Percentiles rank a stretch among this genome's conserved stretches.
These are phyloP conservation scores for Trichoderma harzianum DNA, from an alignment of 2,329 filamentous ascomycete genomes.

Conservation along the genomic window DNA sequence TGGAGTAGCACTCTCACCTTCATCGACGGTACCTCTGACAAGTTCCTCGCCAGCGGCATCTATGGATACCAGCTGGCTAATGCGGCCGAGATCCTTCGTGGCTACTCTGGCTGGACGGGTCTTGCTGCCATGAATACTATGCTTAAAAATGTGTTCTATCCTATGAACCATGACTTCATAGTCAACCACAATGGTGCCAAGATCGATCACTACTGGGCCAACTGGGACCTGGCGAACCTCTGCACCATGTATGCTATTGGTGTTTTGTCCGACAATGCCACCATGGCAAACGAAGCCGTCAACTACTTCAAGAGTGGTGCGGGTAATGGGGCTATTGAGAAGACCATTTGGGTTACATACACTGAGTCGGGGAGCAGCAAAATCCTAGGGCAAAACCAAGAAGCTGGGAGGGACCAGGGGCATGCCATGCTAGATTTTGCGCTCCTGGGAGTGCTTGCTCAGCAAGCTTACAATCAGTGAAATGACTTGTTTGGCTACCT, in stretches of 20 bases:
- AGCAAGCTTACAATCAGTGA: neutral
- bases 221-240: neutral
- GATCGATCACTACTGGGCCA: neutral
- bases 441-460: neutral
- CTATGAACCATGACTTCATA: neutral
- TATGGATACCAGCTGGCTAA: neutral
- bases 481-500: neutral
- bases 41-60: neutral
- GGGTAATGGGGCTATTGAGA: neutral
- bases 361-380: neutral
- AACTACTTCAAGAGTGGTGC: neutral
- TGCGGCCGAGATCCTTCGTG: neutral
- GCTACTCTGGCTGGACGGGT: neutral
- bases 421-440: neutral
- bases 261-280: neutral
- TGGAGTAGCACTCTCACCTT: constrained; percentile 1
- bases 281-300: neutral
- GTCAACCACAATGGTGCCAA: neutral
- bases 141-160: neutral
- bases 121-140: neutral
- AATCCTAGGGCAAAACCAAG: neutral
- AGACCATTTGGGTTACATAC: neutral
- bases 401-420: neutral
- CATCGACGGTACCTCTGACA: neutral
- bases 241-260: neutral